Evolutionary conservation across 148 eudicot genomes (phyloP), one percentile per base, ranked within the genome.

Genomic region (Vaccinium macrocarpon): DNA sequence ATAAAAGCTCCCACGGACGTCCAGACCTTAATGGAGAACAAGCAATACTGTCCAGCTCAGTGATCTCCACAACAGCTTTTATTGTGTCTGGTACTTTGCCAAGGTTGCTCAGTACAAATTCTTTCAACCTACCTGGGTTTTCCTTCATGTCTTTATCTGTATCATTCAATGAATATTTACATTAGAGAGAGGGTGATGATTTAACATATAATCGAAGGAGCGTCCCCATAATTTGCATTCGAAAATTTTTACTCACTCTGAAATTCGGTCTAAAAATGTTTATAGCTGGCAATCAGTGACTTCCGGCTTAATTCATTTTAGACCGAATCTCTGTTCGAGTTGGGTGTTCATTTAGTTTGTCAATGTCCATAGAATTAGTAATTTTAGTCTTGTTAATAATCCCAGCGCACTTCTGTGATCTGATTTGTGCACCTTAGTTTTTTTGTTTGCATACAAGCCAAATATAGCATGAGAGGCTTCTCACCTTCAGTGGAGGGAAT

Each of bases 81-180:
- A 88, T 64, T 77, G 82, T 32, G 46, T 90, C 91, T 2, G 91
- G 84, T 76, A 82, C 87, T 15, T 88, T 90, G 19, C 90, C 91
- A 32, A 93, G 93, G 73, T 89, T 91, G 83, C 89, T 90, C 25
- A 91, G 55, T 23, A 87, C 89, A 85, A 89, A 88, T 56, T 91
- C 91, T 87, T 93, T 91, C 87, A 89, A 78, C 86, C 85, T 87
- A 9, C 38, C 78, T 75, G 90, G 91, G 82, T 90, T 86, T 66
- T 89, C 84, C 66, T 78, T 87, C 73, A 85, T 73, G 49, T 85
- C 89, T 53, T 82, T 86, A 15, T 86, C 88, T 89, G 68, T 76
- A 81, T 38, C 50, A 2, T 57, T 50, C 82, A 78, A 12, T 55
- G 21, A 38, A 5, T n/a, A 2, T 25, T 0, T 2, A 62, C 27